Conservation (phyloP, 1,139 yeast genomes). For the Diutina neorugosa region DNA sequence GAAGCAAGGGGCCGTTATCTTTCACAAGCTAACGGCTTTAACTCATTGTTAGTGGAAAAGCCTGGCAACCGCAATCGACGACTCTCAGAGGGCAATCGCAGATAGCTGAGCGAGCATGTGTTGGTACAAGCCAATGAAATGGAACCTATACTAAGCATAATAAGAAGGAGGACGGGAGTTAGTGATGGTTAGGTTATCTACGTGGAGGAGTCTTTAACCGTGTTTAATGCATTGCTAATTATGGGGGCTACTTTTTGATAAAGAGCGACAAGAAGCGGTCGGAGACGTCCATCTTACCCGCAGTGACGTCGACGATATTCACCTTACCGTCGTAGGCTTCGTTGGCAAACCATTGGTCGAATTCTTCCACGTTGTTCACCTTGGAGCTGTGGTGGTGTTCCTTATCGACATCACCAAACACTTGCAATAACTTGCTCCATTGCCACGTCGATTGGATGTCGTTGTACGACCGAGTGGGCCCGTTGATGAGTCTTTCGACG, state of each 20-base stretch:
- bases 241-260: neutral
- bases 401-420: slow-evolving; percentile 48
- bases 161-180: no score
- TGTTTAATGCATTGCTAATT: neutral
- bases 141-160: no score
- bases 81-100: no score
- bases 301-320: slow-evolving; percentile 44
- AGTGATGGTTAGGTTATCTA: no score
- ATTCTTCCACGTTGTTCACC: slow-evolving; percentile 18
- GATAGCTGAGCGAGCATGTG: no score
- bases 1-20: no score
- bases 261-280: slow-evolving; percentile 3
- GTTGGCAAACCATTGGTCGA: slow-evolving; percentile 13
- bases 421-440: slow-evolving; percentile 54
- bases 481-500: slow-evolving; percentile 74
- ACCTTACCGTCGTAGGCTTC: slow-evolving; percentile 19
- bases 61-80: no score
- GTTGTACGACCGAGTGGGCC: slow-evolving; percentile 64
- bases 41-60: no score
- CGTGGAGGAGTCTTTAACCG: no score
- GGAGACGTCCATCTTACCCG: slow-evolving; percentile 23
- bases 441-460: slow-evolving; percentile 73
- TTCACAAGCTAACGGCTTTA: no score
- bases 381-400: slow-evolving; percentile 23
- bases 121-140: no score